Base-by-base conservation (phyloP, 2,329 filamentous ascomycete genomes). In the Trichoderma brevicompactum region DNA sequence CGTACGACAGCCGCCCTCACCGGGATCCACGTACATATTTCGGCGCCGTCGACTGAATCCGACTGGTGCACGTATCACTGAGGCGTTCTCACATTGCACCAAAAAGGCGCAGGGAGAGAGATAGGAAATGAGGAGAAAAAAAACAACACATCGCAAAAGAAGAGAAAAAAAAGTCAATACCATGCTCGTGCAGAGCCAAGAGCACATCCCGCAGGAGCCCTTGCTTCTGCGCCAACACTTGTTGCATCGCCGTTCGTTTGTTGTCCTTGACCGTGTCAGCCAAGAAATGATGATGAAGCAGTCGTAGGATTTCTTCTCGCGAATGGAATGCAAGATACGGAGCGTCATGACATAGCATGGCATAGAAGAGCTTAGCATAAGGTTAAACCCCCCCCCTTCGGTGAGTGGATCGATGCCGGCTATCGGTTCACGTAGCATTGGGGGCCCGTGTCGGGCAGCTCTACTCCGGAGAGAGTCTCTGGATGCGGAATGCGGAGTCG, bases 41-140 rank as follows among this genome's bases (percentile, higher is more conserved):
- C 62, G 41, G 59, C 28, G 40, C 49, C 49, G 59, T 62, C 40
- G 48, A n/a, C 28, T 62, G 28, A 36, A 38, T 62, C 59, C 59
- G 59, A 62, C 59, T 62, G 59, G 59, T 62, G 59, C 59, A 62
- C 59, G 59, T 62, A 62, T 53, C 40, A 50, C 19, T 44, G 59
- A 62, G 59, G 59, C 49, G 59, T 32, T 50, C 32, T 17, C 17
- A 44, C 15, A n/a, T 53, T 40, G 10, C 52, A n/a, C 49, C 50
- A 34, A 13, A 38, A 23, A 36, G 15, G 38, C 12, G 34, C 23
- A 44, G 17, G 23, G 48, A 36, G 48, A 36, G 17, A n/a, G 9
- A 3, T 28, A 17, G 5, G 15, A 13, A 43, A 28, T 40, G 12
- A n/a, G n/a, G n/a, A n/a, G 34, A 40, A 52, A 44, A 10, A 38